Conservation (phyloP, 1,139 yeast genomes). For the Blastobotrys elegans region DNA sequence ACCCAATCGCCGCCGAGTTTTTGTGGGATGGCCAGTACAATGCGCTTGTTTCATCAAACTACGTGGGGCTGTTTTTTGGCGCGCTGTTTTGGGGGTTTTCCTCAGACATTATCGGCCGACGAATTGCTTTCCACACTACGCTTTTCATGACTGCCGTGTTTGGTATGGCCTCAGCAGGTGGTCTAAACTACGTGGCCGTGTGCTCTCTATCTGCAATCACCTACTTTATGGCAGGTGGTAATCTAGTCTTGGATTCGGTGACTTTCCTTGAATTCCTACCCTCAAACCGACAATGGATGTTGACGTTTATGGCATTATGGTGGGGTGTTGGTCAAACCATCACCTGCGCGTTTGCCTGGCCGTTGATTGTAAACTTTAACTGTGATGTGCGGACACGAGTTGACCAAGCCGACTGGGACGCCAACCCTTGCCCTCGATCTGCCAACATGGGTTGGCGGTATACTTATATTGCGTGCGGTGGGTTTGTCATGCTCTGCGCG, state of each 20-base stretch:
- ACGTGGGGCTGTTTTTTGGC: conserved; percentile 50
- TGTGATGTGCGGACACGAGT: conserved; percentile 38
- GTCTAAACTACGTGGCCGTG: conserved; percentile 42
- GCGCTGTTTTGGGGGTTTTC: conserved; percentile 54
- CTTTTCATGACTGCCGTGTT: conserved; percentile 49
- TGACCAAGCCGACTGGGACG: conserved; percentile 27
- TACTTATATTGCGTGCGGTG: conserved; percentile 50
- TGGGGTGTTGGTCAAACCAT: conserved; percentile 64
- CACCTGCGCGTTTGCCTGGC: conserved; percentile 53
- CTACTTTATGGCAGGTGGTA: conserved; percentile 46
- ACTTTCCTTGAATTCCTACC: conserved; percentile 58
- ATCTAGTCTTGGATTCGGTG: conserved; percentile 55
- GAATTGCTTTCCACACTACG: conserved; percentile 51
- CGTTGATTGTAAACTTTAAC: conserved; percentile 46
- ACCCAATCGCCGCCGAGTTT: conserved; percentile 26
- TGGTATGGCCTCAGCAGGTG: conserved; percentile 51
- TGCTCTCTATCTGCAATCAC: conserved; percentile 43
- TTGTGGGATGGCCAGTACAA: conserved; percentile 22
- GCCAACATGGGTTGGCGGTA: conserved; percentile 60
- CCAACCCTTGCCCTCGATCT: conserved; percentile 41
- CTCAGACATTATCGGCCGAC: conserved; percentile 57
- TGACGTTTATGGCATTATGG: conserved; percentile 53
- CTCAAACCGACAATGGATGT: conserved; percentile 46
- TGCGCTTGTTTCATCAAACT: conserved; percentile 38
- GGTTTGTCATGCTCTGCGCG: conserved; percentile 47